These are phyloP conservation scores for Pleurotus pulmonarius DNA, from an alignment of 768 basidiomycete species.

Conservation along the genomic window DNA sequence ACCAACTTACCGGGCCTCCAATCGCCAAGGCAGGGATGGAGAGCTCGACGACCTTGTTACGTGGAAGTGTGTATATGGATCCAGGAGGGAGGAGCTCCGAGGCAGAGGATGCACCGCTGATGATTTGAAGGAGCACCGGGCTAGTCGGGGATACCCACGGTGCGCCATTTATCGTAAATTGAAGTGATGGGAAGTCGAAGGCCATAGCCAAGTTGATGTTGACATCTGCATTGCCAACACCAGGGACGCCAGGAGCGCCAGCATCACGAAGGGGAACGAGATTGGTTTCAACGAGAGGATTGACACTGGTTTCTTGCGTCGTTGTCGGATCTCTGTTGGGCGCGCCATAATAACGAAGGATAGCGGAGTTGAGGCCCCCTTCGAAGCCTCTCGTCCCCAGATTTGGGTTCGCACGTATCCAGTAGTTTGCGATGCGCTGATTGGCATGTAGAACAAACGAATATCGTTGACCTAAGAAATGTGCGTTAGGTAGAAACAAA, in stretches of 20 bases:
- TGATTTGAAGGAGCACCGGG: slow-evolving; percentile 55
- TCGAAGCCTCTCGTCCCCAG: slow-evolving; percentile 16
- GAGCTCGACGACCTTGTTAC: slow-evolving; percentile 35
- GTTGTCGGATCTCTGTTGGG: slow-evolving; percentile 31
- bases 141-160: slow-evolving; percentile 33
- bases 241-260: slow-evolving; percentile 20
- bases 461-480: slow-evolving; percentile 26
- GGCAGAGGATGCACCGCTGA: slow-evolving; percentile 47
- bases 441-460: slow-evolving; percentile 33
- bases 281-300: slow-evolving; percentile 26
- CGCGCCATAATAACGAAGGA: slow-evolving; percentile 46
- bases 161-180: slow-evolving; percentile 27
- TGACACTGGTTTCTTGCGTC: slow-evolving; percentile 10
- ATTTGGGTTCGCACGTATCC: slow-evolving; percentile 29
- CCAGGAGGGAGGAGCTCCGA: slow-evolving; percentile 46
- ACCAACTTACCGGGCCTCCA: slow-evolving; percentile 34
- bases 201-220: slow-evolving; percentile 15
- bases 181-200: slow-evolving; percentile 11
- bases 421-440: slow-evolving; percentile 37
- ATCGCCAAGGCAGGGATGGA: slow-evolving; percentile 25
- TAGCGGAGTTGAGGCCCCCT: slow-evolving; percentile 50
- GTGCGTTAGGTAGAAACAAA: too few species aligned
- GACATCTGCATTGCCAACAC: slow-evolving; percentile 20
- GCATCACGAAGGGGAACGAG: slow-evolving; percentile 26
- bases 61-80: slow-evolving; percentile 41